phyloP scores from a whole-genome alignment of 106 monocot genomes.

The Ottelia alismoides region DNA sequence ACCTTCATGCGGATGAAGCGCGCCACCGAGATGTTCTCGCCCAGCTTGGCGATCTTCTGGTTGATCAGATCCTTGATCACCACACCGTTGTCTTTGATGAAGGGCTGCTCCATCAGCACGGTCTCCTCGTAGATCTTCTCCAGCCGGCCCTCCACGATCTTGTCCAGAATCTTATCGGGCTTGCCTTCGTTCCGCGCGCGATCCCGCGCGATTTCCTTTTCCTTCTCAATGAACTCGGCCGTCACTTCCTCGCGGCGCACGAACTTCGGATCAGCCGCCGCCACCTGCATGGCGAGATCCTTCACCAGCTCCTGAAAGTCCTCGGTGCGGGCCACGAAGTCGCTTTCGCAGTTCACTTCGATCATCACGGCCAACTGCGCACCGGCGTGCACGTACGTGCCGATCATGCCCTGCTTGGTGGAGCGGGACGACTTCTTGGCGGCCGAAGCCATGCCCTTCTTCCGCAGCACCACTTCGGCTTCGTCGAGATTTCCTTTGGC shows the following conservation, averaged over 20 bases:
- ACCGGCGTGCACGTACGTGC: no score
- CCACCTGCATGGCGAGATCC: neutral
- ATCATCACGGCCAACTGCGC: no score
- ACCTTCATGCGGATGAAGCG: neutral
- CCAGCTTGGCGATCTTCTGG: neutral
- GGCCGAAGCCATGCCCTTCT: no score
- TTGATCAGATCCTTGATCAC: neutral
- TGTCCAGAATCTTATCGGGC: neutral
- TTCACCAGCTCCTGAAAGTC: no score
- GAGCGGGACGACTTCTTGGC: no score
- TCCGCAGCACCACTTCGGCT: no score
- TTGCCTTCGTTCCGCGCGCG: neutral
- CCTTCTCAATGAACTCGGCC: neutral
- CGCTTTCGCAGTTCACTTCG: no score
- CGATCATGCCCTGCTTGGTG: no score
- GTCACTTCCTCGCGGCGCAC: neutral
- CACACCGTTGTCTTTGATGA: neutral
- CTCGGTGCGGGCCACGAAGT: no score
- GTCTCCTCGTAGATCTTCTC: neutral
- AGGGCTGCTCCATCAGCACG: neutral
- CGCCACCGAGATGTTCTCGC: neutral
- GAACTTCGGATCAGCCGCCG: neutral
- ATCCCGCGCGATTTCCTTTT: neutral
- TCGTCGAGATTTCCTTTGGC: no score
- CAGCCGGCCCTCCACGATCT: neutral